Conservation (phyloP, 352 stramenopile species). For the Phytophthora agathidicida region DNA sequence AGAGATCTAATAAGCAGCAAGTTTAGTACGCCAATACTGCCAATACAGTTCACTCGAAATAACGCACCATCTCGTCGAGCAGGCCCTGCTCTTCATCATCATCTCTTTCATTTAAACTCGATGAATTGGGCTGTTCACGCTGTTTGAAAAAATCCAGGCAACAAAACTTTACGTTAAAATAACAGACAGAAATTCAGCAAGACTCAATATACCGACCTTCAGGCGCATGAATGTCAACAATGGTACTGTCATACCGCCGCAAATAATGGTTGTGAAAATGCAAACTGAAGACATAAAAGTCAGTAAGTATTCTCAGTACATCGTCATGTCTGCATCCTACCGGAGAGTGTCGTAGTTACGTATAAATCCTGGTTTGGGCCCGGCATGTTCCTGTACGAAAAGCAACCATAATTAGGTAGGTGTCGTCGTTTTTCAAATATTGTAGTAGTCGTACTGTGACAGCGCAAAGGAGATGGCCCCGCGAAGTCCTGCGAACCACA, state of each 20-base stretch:
- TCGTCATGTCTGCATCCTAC: slow-evolving; percentile 15
- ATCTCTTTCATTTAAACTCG: slow-evolving; percentile 22
- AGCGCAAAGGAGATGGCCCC: slow-evolving; percentile 88
- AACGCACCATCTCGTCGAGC: slow-evolving; percentile 38
- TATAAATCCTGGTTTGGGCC: slow-evolving; percentile 92
- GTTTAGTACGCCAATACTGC: background rate
- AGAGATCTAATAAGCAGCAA: slow-evolving; percentile 32
- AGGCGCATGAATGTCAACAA: slow-evolving; percentile 83
- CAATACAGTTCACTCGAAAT: background rate
- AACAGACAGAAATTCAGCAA: background rate
- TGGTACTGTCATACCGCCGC: slow-evolving; percentile 91
- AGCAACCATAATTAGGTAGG: background rate
- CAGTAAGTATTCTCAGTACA: background rate
- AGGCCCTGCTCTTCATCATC: slow-evolving; percentile 60
- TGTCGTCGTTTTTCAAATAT: background rate
- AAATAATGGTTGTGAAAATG: slow-evolving; percentile 97
- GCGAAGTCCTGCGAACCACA: slow-evolving; percentile 93
- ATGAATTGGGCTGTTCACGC: slow-evolving; percentile 23
- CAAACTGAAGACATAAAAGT: slow-evolving; percentile 63
- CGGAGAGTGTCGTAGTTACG: slow-evolving; percentile 71
- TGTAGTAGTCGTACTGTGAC: slow-evolving; percentile 54
- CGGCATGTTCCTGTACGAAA: slow-evolving; percentile 89
- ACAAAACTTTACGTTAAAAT: background rate
- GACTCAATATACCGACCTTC: slow-evolving; percentile 47
- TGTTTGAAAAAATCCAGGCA: slow-evolving; percentile 5